A percentile compares a stretch with the other conserved stretches of the same genome.
Evolutionary conservation across 2,329 filamentous ascomycete species (phyloP).

Genomic region (Ilyonectria sp.): DNA sequence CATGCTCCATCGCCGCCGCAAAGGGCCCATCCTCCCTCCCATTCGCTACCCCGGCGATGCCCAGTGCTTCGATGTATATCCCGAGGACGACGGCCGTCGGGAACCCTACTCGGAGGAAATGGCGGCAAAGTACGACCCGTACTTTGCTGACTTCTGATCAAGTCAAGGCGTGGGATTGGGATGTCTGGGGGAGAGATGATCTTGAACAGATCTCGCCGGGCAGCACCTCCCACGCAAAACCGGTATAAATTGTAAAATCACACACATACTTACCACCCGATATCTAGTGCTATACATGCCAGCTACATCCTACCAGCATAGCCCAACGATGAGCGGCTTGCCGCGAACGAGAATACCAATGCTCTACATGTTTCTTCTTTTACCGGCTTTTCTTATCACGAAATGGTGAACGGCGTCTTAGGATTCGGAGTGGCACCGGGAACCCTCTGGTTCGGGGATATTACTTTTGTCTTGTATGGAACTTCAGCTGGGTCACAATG

Average conservation of each 20-base stretch:
- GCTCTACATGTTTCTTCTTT: neutral
- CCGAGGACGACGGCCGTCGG: slow-evolving; percentile 78
- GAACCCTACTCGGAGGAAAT: slow-evolving; percentile 80
- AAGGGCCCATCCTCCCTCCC: slow-evolving; percentile 83
- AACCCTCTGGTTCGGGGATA: neutral
- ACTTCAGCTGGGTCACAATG: neutral
- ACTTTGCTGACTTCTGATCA: slow-evolving; percentile 75
- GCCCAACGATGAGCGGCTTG: neutral
- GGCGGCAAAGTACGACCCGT: slow-evolving; percentile 77
- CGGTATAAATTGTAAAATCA: neutral
- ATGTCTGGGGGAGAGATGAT: neutral
- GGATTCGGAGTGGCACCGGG: neutral
- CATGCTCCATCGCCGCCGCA: slow-evolving; percentile 73
- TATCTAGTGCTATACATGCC: neutral
- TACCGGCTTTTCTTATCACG: neutral
- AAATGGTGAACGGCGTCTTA: slow-evolving; percentile 5
- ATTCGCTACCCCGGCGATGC: slow-evolving; percentile 81
- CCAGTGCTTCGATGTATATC: slow-evolving; percentile 86
- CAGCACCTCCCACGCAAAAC: neutral
- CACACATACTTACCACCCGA: neutral
- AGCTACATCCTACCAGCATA: neutral
- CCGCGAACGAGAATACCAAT: neutral
- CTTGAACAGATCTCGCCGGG: neutral
- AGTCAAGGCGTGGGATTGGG: neutral
- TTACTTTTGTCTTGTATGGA: neutral